Evolutionary conservation across 73 alveolate genomes (phyloP).

Genomic region (Blepharisma stoltei): DNA sequence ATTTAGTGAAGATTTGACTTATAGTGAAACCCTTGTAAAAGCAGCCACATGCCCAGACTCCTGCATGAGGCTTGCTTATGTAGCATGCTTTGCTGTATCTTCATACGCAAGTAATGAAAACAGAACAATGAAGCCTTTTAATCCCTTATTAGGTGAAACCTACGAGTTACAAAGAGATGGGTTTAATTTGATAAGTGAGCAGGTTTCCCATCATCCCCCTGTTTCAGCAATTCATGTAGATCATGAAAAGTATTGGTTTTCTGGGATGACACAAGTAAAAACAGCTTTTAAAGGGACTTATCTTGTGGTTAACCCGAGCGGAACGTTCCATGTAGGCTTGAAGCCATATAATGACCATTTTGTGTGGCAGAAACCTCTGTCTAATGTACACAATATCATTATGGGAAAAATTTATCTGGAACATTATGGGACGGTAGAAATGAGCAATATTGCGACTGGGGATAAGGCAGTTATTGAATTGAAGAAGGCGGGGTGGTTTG

Average conservation of each 20-base stretch:
- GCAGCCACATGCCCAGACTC: conserved; percentile 46
- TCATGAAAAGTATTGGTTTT: conserved; percentile 55
- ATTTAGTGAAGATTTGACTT: conserved; percentile 46
- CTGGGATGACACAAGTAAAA: conserved; percentile 40
- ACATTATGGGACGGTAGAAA: conserved; percentile 56
- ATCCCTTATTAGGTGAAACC: conserved; percentile 92
- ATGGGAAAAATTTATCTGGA: conserved; percentile 65
- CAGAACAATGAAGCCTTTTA: conserved; percentile 68
- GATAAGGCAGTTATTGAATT: conserved; percentile 50
- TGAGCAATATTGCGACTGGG: conserved; percentile 51
- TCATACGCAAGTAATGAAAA: conserved; percentile 38
- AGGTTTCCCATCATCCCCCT: conserved; percentile 97
- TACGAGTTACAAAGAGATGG: conserved; percentile 67
- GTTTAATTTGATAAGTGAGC: conserved; percentile 76
- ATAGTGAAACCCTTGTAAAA: conserved; percentile 46
- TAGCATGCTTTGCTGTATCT: conserved; percentile 45
- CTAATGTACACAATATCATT: conserved; percentile 54
- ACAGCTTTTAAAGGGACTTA: conserved; percentile 64
- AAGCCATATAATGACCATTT: conserved; percentile 43
- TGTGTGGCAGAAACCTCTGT: conserved; percentile 45
- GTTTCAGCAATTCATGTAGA: conserved; percentile 75
- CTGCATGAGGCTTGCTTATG: conserved; percentile 50
- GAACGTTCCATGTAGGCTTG: conserved; percentile 35
- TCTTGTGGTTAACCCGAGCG: conserved; percentile 57
- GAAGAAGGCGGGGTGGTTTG: conserved; percentile 57